Percentiles rank a stretch among this genome's conserved stretches.
phyloP scores from a whole-genome alignment of 1,284 basidiomycete genomes.

The Heterobasidion annosum region DNA sequence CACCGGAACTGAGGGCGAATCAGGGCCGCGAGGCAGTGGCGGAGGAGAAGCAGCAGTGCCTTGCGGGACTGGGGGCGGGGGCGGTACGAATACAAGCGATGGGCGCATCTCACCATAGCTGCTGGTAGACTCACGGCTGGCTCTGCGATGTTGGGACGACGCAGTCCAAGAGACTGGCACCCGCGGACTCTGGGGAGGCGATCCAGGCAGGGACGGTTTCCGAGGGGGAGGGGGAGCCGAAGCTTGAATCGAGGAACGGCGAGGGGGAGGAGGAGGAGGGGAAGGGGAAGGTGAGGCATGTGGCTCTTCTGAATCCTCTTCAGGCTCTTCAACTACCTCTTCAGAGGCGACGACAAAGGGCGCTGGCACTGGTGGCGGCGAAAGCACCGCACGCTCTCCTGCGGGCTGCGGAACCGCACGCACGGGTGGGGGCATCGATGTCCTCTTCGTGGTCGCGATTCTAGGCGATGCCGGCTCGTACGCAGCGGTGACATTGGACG shows the following conservation, averaged over 20 bases:
- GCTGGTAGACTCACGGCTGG: neutral
- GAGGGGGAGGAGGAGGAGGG: neutral
- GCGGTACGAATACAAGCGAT: neutral
- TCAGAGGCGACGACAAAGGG: neutral
- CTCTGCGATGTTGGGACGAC: conserved; percentile 3
- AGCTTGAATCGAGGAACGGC: too few species aligned
- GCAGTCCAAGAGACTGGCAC: neutral
- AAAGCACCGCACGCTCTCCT: too few species aligned
- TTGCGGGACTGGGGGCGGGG: neutral
- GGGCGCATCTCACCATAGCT: neutral
- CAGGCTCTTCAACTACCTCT: neutral
- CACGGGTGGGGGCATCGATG: conserved; percentile 1
- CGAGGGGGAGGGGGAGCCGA: neutral
- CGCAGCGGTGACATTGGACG: neutral
- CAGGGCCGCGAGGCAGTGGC: neutral
- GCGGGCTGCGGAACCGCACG: too few species aligned
- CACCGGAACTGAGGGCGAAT: neutral
- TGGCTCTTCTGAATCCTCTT: conserved; percentile 4
- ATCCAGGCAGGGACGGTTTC: neutral
- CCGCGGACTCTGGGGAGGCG: neutral
- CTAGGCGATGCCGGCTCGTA: neutral
- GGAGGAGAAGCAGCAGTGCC: neutral
- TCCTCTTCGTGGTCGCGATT: neutral
- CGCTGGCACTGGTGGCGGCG: too few species aligned
- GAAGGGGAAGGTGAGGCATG: conserved; percentile 4